Conservation (phyloP, 148 eudicot genomes). For the Rhododendron ferrugineum region DNA sequence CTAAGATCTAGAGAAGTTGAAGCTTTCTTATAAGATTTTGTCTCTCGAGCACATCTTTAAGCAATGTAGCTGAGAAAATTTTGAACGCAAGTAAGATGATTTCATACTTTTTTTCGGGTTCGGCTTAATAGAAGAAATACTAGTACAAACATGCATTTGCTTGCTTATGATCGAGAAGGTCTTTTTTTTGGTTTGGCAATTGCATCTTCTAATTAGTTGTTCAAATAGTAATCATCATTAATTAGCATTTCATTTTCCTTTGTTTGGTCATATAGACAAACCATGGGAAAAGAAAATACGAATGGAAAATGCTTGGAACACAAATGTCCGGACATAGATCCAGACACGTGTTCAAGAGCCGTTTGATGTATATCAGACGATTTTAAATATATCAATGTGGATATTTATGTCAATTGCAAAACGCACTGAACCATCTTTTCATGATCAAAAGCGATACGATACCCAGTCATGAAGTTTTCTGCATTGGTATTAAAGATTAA, state of each 20-base stretch:
- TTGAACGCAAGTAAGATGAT: not conserved
- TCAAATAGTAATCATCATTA: not conserved
- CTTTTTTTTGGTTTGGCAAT: too few species aligned
- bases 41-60: not conserved
- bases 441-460: conserved; percentile 65
- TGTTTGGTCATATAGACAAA: not conserved
- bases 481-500: conserved; percentile 16
- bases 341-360: not conserved
- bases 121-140: not conserved
- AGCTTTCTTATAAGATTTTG: not conserved
- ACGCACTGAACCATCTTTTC: conserved; percentile 43
- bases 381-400: too few species aligned
- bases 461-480: conserved; percentile 95
- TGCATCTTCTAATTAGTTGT: not conserved
- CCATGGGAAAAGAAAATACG: not conserved
- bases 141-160: too few species aligned
- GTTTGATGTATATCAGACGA: too few species aligned
- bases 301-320: too few species aligned
- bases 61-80: not conserved
- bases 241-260: not conserved
- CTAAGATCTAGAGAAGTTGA: not conserved
- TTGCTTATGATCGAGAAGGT: not conserved
- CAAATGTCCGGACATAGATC: not conserved
- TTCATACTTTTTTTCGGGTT: too few species aligned
- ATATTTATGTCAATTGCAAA: not conserved